Conservation (phyloP, 2,329 filamentous ascomycete species). For the Verticillium dahliae region DNA sequence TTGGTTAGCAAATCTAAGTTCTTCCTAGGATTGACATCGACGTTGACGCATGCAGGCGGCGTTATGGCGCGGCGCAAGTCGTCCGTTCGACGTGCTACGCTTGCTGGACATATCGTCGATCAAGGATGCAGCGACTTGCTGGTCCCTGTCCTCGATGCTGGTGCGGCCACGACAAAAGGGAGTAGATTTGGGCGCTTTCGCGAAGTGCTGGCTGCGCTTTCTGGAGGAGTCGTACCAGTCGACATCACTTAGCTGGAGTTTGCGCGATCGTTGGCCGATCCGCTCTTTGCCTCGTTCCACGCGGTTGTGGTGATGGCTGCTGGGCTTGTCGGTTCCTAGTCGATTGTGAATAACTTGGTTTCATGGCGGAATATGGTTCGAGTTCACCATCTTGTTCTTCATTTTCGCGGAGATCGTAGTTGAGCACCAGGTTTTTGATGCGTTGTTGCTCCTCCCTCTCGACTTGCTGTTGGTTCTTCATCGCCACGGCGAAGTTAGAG, state of each 20-base stretch:
- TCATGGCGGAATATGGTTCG: conserved; percentile 21
- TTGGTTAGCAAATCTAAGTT: background rate
- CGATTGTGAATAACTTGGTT: conserved; percentile 42
- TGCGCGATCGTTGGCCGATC: conserved; percentile 74
- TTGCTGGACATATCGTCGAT: background rate
- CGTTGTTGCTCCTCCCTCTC: conserved; percentile 95
- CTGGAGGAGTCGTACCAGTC: conserved; percentile 66
- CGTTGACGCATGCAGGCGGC: background rate
- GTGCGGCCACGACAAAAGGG: background rate
- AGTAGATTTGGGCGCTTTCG: background rate
- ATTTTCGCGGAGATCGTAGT: conserved; percentile 85
- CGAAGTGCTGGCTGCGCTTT: conserved; percentile 6
- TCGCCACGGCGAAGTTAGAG: conserved; percentile 89
- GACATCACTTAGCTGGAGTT: conserved; percentile 91
- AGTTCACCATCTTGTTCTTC: conserved; percentile 68
- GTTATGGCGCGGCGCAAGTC: background rate
- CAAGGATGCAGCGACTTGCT: background rate
- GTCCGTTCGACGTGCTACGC: background rate
- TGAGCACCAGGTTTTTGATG: conserved; percentile 95
- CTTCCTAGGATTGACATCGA: background rate
- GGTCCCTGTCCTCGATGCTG: background rate
- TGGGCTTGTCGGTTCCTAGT: conserved; percentile 42
- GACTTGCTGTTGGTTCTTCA: conserved; percentile 92
- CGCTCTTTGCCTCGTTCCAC: conserved; percentile 55
- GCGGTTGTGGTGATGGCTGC: conserved; percentile 45